phyloP scores from a whole-genome alignment of 2,329 filamentous ascomycete species.

The Aspergillus udagawae region DNA sequence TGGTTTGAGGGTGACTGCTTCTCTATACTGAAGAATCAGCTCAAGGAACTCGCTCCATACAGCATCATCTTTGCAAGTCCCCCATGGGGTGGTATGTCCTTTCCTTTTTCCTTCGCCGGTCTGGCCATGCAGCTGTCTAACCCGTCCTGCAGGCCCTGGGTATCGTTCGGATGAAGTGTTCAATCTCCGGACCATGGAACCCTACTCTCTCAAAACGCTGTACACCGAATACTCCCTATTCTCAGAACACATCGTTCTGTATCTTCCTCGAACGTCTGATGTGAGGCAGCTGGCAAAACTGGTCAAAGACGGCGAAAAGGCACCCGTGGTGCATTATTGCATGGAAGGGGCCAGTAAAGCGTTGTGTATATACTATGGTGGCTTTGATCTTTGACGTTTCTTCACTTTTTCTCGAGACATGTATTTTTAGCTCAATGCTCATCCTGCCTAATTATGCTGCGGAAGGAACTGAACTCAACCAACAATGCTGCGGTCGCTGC shows the following conservation, averaged over 20 bases:
- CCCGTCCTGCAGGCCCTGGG: constrained; percentile 48
- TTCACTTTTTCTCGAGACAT: neutral
- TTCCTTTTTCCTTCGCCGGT: neutral
- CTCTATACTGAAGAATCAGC: constrained; percentile 56
- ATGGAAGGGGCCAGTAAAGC: constrained; percentile 84
- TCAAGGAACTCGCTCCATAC: constrained; percentile 46
- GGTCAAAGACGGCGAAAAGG: constrained; percentile 49
- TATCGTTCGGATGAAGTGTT: constrained; percentile 69
- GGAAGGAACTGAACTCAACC: neutral
- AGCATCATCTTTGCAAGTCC: constrained; percentile 67
- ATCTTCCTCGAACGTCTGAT: constrained; percentile 80
- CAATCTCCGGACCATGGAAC: constrained; percentile 79
- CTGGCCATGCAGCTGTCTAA: neutral
- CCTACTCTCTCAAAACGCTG: constrained; percentile 67
- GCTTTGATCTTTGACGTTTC: constrained; percentile 38
- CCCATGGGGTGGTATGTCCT: constrained; percentile 64
- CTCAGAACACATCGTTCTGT: constrained; percentile 63
- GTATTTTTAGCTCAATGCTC: neutral
- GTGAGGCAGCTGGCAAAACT: constrained; percentile 68
- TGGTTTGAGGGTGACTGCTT: constrained; percentile 91
- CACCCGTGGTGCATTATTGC: constrained; percentile 84
- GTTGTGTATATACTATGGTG: constrained; percentile 57
- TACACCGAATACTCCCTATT: constrained; percentile 57
- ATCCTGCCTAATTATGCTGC: neutral
- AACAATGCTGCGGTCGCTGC: neutral